Percentiles rank a stretch among this genome's conserved stretches.
Conservation (phyloP, 2,329 filamentous ascomycete genomes). For the Aspergillus novofumigatus region DNA sequence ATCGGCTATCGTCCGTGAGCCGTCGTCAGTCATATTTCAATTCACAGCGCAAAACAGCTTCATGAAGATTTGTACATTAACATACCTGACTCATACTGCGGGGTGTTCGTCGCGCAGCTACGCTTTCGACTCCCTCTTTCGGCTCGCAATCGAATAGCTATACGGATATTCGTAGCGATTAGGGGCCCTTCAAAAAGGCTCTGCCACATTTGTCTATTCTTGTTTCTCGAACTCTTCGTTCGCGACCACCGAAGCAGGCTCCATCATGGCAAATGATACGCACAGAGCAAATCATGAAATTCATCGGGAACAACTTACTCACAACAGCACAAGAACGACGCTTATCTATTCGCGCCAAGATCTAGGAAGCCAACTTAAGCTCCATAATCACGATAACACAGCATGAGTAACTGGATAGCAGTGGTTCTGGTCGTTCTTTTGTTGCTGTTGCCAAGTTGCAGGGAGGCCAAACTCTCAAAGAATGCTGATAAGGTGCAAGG, state of each 20-base stretch:
- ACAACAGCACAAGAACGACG: neutral
- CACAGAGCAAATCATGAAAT: neutral
- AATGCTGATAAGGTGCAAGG: neutral
- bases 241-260: neutral
- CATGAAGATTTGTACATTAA: neutral
- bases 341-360: neutral
- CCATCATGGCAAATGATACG: neutral
- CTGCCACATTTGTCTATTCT: neutral
- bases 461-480: neutral
- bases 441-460: neutral
- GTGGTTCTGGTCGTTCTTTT: neutral
- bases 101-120: neutral
- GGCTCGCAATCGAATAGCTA: neutral
- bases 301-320: neutral
- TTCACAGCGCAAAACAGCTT: neutral
- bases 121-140: neutral
- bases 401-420: neutral
- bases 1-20: conserved; percentile 22
- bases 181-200: neutral
- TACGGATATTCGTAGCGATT: too few relatives aligned
- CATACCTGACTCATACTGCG: neutral
- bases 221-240: neutral
- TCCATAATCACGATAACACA: neutral
- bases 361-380: neutral
- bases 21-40: neutral